Evolutionary conservation across 2,329 filamentous ascomycete species (phyloP).

Genomic region (Xylariaceae sp.): DNA sequence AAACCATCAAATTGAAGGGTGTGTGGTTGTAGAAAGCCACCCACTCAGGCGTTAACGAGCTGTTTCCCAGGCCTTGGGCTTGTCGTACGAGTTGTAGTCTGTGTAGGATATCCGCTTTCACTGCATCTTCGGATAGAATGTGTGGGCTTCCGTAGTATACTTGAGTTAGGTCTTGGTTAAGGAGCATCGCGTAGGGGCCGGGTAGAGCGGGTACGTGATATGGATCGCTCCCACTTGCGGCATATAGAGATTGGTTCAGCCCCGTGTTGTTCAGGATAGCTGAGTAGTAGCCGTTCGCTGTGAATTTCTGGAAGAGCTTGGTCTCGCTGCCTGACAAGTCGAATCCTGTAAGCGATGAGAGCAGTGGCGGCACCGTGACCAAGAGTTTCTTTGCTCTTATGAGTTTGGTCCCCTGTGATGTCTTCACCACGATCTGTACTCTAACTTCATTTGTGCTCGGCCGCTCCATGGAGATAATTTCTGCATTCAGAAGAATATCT

Average conservation of each 20-base stretch:
- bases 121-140: constrained; percentile 4
- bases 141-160: constrained; percentile 11
- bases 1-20: constrained; percentile 18
- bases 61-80: neutral
- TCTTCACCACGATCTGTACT: constrained; percentile 30
- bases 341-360: constrained; percentile 35
- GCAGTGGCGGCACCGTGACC: constrained; percentile 39
- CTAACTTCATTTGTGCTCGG: neutral
- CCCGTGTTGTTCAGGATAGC: constrained; percentile 5
- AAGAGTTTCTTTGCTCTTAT: constrained; percentile 41
- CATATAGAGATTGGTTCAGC: neutral
- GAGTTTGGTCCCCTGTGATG: constrained; percentile 29
- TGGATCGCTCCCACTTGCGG: neutral
- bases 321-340: constrained; percentile 36
- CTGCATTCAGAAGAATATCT: constrained; percentile 11
- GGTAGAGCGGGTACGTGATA: constrained; percentile 10
- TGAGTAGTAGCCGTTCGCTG: constrained; percentile 38
- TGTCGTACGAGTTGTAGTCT: constrained; percentile 1
- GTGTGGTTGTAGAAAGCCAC: constrained; percentile 9
- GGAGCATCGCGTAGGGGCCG: neutral
- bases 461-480: constrained; percentile 9
- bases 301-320: constrained; percentile 37
- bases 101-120: constrained; percentile 9
- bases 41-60: constrained; percentile 7
- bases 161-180: neutral